These are phyloP conservation scores for Tylopilus orsonianus DNA, from an alignment of 1,284 basidiomycete species.

Conservation along the genomic window DNA sequence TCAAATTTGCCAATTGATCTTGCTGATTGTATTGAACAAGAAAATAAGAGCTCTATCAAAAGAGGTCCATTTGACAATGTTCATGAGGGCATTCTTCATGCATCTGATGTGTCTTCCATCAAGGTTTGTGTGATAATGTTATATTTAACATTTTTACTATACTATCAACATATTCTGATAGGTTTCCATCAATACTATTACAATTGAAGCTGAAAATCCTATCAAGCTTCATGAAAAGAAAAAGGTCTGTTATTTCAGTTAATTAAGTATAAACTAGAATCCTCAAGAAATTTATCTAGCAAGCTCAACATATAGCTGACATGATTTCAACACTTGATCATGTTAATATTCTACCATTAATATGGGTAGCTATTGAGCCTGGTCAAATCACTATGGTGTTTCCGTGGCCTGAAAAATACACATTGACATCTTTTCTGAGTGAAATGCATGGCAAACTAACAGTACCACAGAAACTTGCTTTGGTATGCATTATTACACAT, in stretches of 20 bases:
- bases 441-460: not conserved
- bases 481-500: not conserved
- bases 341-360: not conserved
- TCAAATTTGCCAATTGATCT: not conserved
- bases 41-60: not conserved
- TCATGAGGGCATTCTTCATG: not conserved
- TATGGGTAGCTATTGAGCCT: not conserved
- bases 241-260: not conserved
- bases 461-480: not conserved
- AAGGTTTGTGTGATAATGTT: not conserved
- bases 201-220: not conserved
- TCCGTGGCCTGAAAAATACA: not conserved
- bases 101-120: not conserved
- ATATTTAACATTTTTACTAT: too few relatives aligned
- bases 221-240: not conserved
- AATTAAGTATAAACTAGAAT: not conserved
- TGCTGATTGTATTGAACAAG: not conserved
- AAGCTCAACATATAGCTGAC: not conserved
- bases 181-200: not conserved
- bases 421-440: not conserved
- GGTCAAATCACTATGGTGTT: not conserved
- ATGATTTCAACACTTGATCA: not conserved
- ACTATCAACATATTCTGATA: not conserved
- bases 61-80: not conserved
- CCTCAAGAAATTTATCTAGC: not conserved